A percentile compares a stretch with the other conserved stretches of the same genome.
Evolutionary conservation across 2,329 filamentous ascomycete species (phyloP).

Genomic region (Stagonosporopsis rhizophila): DNA sequence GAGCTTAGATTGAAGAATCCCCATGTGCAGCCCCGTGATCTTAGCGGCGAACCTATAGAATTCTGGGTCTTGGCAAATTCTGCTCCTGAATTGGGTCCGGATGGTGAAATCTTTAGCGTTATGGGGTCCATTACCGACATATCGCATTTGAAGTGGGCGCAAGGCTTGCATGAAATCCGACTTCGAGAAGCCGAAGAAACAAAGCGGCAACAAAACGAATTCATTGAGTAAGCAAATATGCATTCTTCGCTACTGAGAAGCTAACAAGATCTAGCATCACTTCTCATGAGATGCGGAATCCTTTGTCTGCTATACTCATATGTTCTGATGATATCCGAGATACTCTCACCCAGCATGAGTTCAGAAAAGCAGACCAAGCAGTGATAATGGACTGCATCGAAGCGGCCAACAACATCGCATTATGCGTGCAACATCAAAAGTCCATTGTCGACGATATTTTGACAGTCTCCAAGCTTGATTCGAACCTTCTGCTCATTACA

Average conservation of each 20-base stretch:
- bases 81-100: slow-evolving; percentile 35
- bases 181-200: slow-evolving; percentile 41
- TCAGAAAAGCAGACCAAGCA: slow-evolving; percentile 22
- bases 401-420: slow-evolving; percentile 51
- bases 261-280: slow-evolving; percentile 28
- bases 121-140: slow-evolving; percentile 45
- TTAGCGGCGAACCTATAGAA: slow-evolving; percentile 51
- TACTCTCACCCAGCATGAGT: slow-evolving; percentile 29
- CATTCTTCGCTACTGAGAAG: neutral
- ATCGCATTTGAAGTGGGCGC: slow-evolving; percentile 46
- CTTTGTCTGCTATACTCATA: slow-evolving; percentile 42
- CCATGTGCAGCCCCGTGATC: slow-evolving; percentile 39
- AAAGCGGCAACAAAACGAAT: slow-evolving; percentile 46
- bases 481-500: slow-evolving; percentile 40
- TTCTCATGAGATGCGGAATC: slow-evolving; percentile 48
- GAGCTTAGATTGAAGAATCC: slow-evolving; percentile 55
- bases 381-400: slow-evolving; percentile 38
- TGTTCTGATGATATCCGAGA: slow-evolving; percentile 44
- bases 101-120: slow-evolving; percentile 37
- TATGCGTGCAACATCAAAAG: slow-evolving; percentile 47
- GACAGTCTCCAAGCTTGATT: slow-evolving; percentile 44
- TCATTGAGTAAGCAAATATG: slow-evolving; percentile 34
- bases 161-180: slow-evolving; percentile 41
- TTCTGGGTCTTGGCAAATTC: slow-evolving; percentile 53
- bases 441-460: slow-evolving; percentile 46